Evolutionary conservation across 2,329 filamentous ascomycete genomes (phyloP).

Genomic region (Talaromyces sp.): DNA sequence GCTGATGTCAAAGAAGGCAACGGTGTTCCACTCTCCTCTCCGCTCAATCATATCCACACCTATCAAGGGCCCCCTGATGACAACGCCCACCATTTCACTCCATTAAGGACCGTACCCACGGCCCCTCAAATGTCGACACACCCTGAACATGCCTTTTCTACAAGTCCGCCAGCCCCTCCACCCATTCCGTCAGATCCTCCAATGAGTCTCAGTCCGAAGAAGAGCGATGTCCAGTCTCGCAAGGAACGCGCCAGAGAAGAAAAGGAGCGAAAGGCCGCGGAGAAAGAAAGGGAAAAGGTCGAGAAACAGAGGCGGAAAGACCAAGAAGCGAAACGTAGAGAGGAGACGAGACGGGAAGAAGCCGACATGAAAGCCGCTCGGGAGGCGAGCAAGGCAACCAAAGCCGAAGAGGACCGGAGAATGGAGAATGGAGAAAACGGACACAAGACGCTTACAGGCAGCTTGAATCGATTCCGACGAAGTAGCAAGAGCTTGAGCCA

Average conservation of each 20-base stretch:
- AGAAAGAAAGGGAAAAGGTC: constrained; percentile 46
- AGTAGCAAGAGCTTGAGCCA: constrained; percentile 73
- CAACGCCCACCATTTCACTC: constrained; percentile 27
- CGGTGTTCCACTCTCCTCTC: constrained; percentile 21
- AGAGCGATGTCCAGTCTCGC: constrained; percentile 61
- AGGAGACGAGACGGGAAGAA: constrained; percentile 48
- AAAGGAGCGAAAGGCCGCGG: constrained; percentile 50
- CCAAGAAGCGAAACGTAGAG: constrained; percentile 46
- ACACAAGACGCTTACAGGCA: constrained; percentile 30
- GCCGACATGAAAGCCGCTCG: constrained; percentile 60
- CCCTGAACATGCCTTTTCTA: constrained; percentile 22
- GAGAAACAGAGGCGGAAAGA: constrained; percentile 52
- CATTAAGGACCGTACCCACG: constrained; percentile 35
- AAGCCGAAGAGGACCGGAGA: constrained; percentile 47
- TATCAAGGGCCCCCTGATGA: constrained; percentile 28
- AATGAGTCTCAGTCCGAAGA: constrained; percentile 45
- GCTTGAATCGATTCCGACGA: constrained; percentile 61
- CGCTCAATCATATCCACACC: constrained; percentile 35
- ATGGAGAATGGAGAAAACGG: constrained; percentile 8
- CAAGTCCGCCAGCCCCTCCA: constrained; percentile 17
- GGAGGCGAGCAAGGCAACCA: constrained; percentile 60
- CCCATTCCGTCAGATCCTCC: constrained; percentile 29
- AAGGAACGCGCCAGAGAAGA: constrained; percentile 58
- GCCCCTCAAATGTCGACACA: constrained; percentile 44
- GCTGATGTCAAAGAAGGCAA: constrained; percentile 42